These are phyloP conservation scores for Sambucus nigra DNA, from an alignment of 129 eudicot species.

Conservation along the genomic window DNA sequence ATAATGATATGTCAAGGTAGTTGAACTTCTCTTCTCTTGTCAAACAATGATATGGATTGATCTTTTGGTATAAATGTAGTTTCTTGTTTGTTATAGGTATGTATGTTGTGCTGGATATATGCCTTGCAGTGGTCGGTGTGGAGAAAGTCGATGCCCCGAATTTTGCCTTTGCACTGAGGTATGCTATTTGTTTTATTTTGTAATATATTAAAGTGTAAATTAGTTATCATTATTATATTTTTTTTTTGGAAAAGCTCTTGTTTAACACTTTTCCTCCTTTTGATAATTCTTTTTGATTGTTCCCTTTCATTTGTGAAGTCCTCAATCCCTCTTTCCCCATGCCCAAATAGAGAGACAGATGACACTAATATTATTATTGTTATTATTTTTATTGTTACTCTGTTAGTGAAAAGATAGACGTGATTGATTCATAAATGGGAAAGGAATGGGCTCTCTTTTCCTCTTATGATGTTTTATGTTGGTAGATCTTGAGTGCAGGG, in stretches of 20 bases:
- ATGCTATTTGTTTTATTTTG: neutral
- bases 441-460: no score
- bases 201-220: neutral
- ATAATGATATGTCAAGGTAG: constrained; percentile 95
- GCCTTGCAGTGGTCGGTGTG: constrained; percentile 99
- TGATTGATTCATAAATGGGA: no score
- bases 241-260: no score
- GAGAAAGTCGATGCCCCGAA: constrained; percentile 91
- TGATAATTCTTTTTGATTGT: neutral
- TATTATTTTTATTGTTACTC: no score
- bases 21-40: neutral
- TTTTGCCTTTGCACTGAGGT: constrained; percentile 97
- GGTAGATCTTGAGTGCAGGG: no score
- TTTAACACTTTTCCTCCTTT: neutral
- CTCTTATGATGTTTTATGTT: no score
- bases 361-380: no score
- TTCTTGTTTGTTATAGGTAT: constrained; percentile 40
- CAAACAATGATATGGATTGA: neutral
- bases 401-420: no score
- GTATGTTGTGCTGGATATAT: constrained; percentile 88
- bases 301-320: no score
- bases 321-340: no score
- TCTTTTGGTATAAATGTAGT: neutral
- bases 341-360: no score
- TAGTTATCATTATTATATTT: no score